Percentiles rank a stretch among this genome's conserved stretches.
These are phyloP conservation scores for Sporothrix brasiliensis DNA, from an alignment of 2,329 filamentous ascomycete species.

Conservation along the genomic window DNA sequence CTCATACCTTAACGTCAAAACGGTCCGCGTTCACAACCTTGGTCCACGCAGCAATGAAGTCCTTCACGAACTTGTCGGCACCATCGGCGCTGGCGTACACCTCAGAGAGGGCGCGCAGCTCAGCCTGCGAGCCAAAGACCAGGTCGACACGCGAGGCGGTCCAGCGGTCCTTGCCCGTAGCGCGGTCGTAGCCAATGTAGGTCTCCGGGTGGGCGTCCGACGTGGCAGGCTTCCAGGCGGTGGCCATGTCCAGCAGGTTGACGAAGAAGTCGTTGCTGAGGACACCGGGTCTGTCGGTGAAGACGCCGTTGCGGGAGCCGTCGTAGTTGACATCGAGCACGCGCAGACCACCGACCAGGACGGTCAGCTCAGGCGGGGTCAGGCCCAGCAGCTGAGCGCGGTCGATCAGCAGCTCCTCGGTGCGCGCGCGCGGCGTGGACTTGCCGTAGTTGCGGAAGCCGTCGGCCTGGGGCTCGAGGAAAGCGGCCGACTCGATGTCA, in stretches of 20 bases:
- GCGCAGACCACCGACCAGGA: constrained; percentile 72
- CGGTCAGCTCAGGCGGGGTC: constrained; percentile 70
- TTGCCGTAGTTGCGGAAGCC: constrained; percentile 80
- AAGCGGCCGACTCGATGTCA: constrained; percentile 63
- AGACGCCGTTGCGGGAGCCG: constrained; percentile 66
- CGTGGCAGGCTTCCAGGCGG: constrained; percentile 62
- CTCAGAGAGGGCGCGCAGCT: constrained; percentile 71
- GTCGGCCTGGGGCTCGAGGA: constrained; percentile 71
- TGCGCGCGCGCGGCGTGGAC: constrained; percentile 60
- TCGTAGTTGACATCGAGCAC: constrained; percentile 71
- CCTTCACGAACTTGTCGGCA: constrained; percentile 66
- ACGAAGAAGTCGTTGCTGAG: constrained; percentile 82
- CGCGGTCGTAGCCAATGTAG: constrained; percentile 67
- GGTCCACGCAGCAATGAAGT: constrained; percentile 71
- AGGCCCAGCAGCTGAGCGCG: constrained; percentile 70
- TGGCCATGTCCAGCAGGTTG: constrained; percentile 71
- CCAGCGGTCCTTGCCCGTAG: constrained; percentile 68
- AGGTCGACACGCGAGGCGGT: constrained; percentile 69
- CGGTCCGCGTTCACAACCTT: constrained; percentile 77
- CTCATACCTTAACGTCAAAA: constrained; percentile 56
- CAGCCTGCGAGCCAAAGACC: constrained; percentile 72
- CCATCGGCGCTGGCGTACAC: constrained; percentile 66
- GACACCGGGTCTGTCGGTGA: constrained; percentile 68
- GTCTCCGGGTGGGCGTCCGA: constrained; percentile 49
- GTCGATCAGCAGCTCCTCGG: constrained; percentile 73